Conservation (phyloP, 2,329 filamentous ascomycete genomes). For the Paracoccidioides lutzii region DNA sequence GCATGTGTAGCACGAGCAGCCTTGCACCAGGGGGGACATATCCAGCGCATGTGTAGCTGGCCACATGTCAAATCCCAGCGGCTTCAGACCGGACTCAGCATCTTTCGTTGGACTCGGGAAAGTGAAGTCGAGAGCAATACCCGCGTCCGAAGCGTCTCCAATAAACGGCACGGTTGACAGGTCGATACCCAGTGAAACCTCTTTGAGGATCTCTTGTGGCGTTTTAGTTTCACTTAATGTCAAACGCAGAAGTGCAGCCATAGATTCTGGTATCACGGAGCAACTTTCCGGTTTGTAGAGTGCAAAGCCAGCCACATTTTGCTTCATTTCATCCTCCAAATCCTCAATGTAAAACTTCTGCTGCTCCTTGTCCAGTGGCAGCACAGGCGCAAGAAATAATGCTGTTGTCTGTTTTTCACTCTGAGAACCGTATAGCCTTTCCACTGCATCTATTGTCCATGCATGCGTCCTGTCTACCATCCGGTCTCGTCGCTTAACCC, state of each 20-base stretch:
- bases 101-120: slow-evolving; percentile 44
- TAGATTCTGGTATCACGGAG: slow-evolving; percentile 48
- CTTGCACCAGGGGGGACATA: slow-evolving; percentile 46
- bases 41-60: slow-evolving; percentile 46
- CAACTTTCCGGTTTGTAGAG: slow-evolving; percentile 64
- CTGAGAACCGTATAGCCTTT: slow-evolving; percentile 26
- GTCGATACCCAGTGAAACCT: slow-evolving; percentile 66
- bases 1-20: slow-evolving; percentile 75
- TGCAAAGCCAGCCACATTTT: slow-evolving; percentile 54
- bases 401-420: slow-evolving; percentile 21
- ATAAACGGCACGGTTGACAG: slow-evolving; percentile 67
- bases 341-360: slow-evolving; percentile 71
- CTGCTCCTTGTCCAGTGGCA: slow-evolving; percentile 60
- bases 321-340: slow-evolving; percentile 50
- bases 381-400: slow-evolving; percentile 53
- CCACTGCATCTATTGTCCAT: slow-evolving; percentile 62
- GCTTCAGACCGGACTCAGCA: slow-evolving; percentile 15
- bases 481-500: slow-evolving; percentile 60
- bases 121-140: slow-evolving; percentile 66
- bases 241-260: slow-evolving; percentile 57
- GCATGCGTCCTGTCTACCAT: slow-evolving; percentile 78
- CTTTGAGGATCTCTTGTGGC: slow-evolving; percentile 65
- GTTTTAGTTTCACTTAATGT: slow-evolving; percentile 56
- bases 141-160: slow-evolving; percentile 62
- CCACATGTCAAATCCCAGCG: slow-evolving; percentile 74